phyloP scores from a whole-genome alignment of 495 filamentous ascomycete species.

The Aspergillus sclerotioniger region DNA sequence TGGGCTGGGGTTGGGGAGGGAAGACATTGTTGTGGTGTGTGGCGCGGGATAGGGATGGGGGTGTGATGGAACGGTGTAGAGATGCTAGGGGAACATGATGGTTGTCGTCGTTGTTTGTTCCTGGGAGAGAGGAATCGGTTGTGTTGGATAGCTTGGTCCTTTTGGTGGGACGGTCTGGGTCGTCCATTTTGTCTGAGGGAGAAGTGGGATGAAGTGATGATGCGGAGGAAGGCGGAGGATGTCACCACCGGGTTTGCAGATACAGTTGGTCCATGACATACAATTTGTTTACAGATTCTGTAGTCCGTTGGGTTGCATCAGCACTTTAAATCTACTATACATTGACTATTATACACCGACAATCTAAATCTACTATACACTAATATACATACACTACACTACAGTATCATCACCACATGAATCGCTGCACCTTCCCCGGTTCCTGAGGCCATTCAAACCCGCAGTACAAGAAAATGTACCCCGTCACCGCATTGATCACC shows the following conservation, averaged over 20 bases:
- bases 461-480: constrained; percentile 76
- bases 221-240: neutral
- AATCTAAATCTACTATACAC: constrained; percentile 2
- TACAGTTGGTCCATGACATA: neutral
- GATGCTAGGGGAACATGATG: constrained; percentile 24
- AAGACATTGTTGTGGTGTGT: constrained; percentile 22
- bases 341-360: neutral
- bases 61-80: constrained; percentile 36
- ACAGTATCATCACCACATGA: constrained; percentile 72
- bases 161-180: constrained; percentile 18
- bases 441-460: constrained; percentile 83
- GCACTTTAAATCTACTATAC: too few relatives aligned
- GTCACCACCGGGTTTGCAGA: neutral
- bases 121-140: neutral
- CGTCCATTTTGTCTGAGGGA: constrained; percentile 14
- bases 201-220: neutral
- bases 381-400: constrained; percentile 9
- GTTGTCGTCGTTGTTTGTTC: neutral
- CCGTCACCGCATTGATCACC: constrained; percentile 66
- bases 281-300: too few relatives aligned
- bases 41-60: constrained; percentile 21
- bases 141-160: constrained; percentile 9
- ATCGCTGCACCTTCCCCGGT: constrained; percentile 76
- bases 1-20: neutral
- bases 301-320: too few relatives aligned